Conservation (phyloP, 2,329 filamentous ascomycete genomes). For the Ambrosiella cleistominuta region DNA sequence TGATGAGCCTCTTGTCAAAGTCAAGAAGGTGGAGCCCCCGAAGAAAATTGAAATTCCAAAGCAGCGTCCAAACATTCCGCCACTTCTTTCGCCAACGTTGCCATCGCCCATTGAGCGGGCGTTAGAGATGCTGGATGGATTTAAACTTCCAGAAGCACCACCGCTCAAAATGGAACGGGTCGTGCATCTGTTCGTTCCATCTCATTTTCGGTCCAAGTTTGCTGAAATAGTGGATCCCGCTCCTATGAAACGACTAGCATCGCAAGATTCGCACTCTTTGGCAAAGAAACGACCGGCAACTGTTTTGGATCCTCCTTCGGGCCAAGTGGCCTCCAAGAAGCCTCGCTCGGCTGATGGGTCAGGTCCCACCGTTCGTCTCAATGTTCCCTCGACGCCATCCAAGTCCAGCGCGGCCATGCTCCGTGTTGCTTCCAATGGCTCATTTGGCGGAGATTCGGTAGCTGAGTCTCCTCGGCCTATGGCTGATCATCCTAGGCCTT, state of each 20-base stretch:
- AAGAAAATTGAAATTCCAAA: constrained; percentile 13
- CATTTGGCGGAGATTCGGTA: constrained; percentile 3
- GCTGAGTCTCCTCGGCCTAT: constrained; percentile 1
- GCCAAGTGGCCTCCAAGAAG: constrained; percentile 12
- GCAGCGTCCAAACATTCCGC: constrained; percentile 20
- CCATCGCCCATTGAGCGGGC: constrained; percentile 34
- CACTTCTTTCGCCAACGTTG: constrained; percentile 37
- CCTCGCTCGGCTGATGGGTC: constrained; percentile 5
- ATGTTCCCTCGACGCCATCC: constrained; percentile 9
- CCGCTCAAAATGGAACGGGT: background rate
- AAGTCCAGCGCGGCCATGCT: constrained; percentile 6
- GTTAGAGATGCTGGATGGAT: constrained; percentile 16
- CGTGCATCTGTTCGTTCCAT: constrained; percentile 4
- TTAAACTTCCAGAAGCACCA: constrained; percentile 5
- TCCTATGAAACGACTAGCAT: constrained; percentile 4
- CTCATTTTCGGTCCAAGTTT: constrained; percentile 4
- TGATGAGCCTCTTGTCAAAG: background rate
- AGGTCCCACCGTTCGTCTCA: constrained; percentile 2
- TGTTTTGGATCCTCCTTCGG: constrained; percentile 6
- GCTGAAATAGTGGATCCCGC: constrained; percentile 4
- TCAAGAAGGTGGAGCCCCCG: constrained; percentile 7
- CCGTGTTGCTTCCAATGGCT: constrained; percentile 10
- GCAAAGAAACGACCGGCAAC: constrained; percentile 11
- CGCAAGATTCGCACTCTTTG: background rate
- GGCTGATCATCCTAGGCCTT: background rate